Evolutionary conservation across 1,284 basidiomycete genomes (phyloP).

Genomic region (Irpex sp.): DNA sequence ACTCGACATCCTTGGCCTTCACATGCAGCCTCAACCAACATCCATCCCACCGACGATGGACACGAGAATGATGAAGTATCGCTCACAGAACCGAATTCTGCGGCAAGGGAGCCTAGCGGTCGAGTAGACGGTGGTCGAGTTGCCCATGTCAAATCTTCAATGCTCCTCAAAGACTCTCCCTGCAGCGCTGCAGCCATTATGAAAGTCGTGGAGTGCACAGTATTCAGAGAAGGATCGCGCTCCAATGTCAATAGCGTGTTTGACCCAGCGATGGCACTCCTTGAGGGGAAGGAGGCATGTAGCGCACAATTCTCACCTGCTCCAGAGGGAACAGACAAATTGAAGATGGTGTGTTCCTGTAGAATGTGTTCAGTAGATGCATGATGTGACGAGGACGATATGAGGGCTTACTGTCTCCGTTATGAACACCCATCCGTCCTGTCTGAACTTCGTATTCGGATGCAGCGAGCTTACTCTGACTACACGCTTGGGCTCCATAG

Average conservation of each 20-base stretch:
- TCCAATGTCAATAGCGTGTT: conserved; percentile 16
- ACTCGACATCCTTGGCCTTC: conserved; percentile 10
- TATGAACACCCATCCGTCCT: conserved; percentile 19
- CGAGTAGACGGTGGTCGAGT: conserved; percentile 3
- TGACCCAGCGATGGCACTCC: conserved; percentile 5
- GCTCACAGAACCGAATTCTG: conserved; percentile 5
- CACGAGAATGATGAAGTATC: conserved; percentile 5
- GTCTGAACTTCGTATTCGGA: conserved; percentile 8
- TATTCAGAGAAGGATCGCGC: not conserved
- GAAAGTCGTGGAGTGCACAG: not conserved
- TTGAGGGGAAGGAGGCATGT: conserved; percentile 10
- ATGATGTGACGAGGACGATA: not conserved
- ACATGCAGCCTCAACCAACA: conserved; percentile 10
- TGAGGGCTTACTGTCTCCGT: conserved; percentile 14
- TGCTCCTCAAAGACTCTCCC: no score
- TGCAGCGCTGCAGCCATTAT: not conserved
- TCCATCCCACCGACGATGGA: not conserved
- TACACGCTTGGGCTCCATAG: not conserved
- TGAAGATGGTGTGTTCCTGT: conserved; percentile 14
- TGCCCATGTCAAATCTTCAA: conserved; percentile 5
- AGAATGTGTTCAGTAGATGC: not conserved
- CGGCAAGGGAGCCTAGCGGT: not conserved
- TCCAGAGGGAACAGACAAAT: conserved; percentile 2
- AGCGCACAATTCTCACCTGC: conserved; percentile 6
- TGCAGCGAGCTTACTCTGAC: conserved; percentile 14